phyloP scores from a whole-genome alignment of 2,329 filamentous ascomycete genomes.

The Exophiala mesophila region DNA sequence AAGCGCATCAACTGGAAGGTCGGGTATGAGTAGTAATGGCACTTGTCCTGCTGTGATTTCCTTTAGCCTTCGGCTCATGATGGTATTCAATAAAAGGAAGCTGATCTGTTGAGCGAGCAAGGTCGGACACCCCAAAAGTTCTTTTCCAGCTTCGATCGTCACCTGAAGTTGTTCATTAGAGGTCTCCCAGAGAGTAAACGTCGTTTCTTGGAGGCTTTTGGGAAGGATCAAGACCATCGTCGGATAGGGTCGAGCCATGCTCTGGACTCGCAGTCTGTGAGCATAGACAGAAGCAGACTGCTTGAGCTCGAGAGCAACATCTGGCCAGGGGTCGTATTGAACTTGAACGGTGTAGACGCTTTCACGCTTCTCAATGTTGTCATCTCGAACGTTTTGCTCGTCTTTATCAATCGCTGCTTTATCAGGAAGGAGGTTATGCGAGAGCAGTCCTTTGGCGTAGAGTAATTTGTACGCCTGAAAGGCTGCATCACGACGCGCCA shows the following conservation, averaged over 20 bases:
- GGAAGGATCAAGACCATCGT: slow-evolving; percentile 19
- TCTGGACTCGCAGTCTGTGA: slow-evolving; percentile 14
- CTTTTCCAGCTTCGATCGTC: background rate
- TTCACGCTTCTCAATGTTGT: slow-evolving; percentile 13
- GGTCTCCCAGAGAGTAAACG: slow-evolving; percentile 11
- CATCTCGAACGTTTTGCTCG: slow-evolving; percentile 30
- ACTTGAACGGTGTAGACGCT: slow-evolving; percentile 28
- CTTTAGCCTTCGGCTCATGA: slow-evolving; percentile 1
- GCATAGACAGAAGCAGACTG: slow-evolving; percentile 5
- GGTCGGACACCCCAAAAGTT: background rate
- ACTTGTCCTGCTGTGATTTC: slow-evolving; percentile 3
- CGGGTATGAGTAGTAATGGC: slow-evolving; percentile 19
- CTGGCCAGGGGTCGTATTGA: slow-evolving; percentile 36
- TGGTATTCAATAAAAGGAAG: background rate
- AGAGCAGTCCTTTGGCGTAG: slow-evolving; percentile 66
- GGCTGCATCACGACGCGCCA: slow-evolving; percentile 73
- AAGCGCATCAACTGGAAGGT: slow-evolving; percentile 6
- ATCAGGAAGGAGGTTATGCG: slow-evolving; percentile 56
- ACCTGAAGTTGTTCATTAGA: background rate
- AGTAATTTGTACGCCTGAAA: slow-evolving; percentile 73
- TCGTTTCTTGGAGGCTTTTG: slow-evolving; percentile 4
- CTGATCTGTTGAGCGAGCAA: background rate
- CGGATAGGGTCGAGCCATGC: slow-evolving; percentile 4
- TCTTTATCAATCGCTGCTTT: slow-evolving; percentile 49
- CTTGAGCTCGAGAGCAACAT: slow-evolving; percentile 26